Percentiles rank a stretch among this genome's conserved stretches.
Conservation (phyloP, 169 alveolate genomes). For the Theileria sp. region DNA sequence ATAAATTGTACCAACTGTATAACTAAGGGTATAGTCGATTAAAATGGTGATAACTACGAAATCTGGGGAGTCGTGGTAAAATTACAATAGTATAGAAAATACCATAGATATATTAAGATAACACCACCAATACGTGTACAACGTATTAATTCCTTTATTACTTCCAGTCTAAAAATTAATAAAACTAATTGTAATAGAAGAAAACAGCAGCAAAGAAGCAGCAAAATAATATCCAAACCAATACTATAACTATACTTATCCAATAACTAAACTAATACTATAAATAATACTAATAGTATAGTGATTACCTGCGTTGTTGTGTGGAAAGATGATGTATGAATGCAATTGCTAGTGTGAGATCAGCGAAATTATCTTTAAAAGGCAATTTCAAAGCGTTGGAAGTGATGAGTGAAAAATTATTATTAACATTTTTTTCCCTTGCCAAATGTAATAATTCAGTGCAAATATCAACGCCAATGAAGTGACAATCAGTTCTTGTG, state of each 20-base stretch:
- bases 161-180: conserved; percentile 15
- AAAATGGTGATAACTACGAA: too few species aligned
- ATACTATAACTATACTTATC: too few species aligned
- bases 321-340: conserved; percentile 55
- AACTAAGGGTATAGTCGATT: too few species aligned
- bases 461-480: conserved; percentile 90
- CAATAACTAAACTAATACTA: too few species aligned
- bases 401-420: conserved; percentile 1
- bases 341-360: conserved; percentile 53
- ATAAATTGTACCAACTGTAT: too few species aligned
- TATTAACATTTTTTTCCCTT: conserved; percentile 52
- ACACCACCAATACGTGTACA: conserved; percentile 47
- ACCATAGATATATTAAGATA: conserved; percentile 56
- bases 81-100: not conserved
- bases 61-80: too few species aligned
- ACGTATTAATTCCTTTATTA: conserved; percentile 47
- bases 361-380: conserved; percentile 26
- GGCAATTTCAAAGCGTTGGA: conserved; percentile 47
- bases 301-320: conserved; percentile 17
- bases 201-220: too few species aligned
- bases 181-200: too few species aligned
- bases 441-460: conserved; percentile 77
- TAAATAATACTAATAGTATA: too few species aligned
- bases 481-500: conserved; percentile 64
- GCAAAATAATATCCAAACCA: too few species aligned